A percentile compares a stretch with the other conserved stretches of the same genome.
Evolutionary conservation across 306 rosid genomes (phyloP).

Genomic region (Castanopsis chinensis): DNA sequence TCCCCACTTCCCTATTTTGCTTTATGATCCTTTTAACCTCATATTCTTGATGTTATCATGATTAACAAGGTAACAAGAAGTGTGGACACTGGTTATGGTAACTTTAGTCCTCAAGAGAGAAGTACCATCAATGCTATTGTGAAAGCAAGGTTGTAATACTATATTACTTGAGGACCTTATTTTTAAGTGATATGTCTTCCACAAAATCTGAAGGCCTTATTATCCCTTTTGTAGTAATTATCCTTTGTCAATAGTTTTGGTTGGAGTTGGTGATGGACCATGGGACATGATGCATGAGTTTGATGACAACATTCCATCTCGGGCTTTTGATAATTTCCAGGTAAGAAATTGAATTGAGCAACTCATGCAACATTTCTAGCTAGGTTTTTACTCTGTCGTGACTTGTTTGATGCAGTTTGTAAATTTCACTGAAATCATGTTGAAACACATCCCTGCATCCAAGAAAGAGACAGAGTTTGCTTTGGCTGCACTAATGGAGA

Average conservation of each 20-base stretch:
- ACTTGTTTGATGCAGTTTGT: slow-evolving; percentile 26
- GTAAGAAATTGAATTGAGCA: neutral
- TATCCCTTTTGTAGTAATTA: slow-evolving; percentile 23
- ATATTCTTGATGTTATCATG: neutral
- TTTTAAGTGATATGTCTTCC: neutral
- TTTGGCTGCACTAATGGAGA: slow-evolving; percentile 14
- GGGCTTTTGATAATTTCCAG: slow-evolving; percentile 35
- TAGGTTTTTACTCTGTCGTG: neutral
- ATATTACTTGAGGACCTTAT: neutral
- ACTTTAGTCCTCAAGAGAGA: slow-evolving; percentile 28
- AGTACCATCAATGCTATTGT: slow-evolving; percentile 25
- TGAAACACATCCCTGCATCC: neutral
- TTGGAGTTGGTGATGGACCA: slow-evolving; percentile 45
- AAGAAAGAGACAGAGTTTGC: slow-evolving; percentile 15
- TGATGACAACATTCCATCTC: slow-evolving; percentile 21
- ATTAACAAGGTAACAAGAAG: slow-evolving; percentile 28
- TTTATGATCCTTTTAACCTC: neutral
- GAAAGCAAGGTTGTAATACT: slow-evolving; percentile 22
- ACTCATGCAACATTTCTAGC: neutral
- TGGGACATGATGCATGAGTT: slow-evolving; percentile 31
- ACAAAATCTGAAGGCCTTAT: neutral
- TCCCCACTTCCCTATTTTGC: neutral
- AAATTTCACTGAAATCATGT: slow-evolving; percentile 32
- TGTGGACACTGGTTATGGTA: neutral
- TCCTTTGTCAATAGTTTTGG: slow-evolving; percentile 33